A percentile compares a stretch with the other conserved stretches of the same genome.
These are phyloP conservation scores for Alternaria conjuncta DNA, from an alignment of 2,329 filamentous ascomycete genomes.

Conservation along the genomic window DNA sequence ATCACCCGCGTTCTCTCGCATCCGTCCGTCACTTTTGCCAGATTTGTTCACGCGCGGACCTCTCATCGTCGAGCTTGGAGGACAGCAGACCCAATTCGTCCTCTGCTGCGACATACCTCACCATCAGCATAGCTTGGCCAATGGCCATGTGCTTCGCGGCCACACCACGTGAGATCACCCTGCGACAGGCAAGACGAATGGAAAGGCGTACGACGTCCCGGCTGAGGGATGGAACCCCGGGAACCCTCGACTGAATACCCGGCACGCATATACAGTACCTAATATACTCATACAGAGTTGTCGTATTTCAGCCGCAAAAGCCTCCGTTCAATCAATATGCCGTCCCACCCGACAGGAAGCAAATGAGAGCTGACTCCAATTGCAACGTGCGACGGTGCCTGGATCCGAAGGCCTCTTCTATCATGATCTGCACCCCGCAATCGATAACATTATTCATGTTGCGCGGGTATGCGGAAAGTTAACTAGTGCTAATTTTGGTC, in stretches of 20 bases:
- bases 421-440: background rate
- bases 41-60: background rate
- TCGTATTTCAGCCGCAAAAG: background rate
- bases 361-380: background rate
- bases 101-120: background rate
- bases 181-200: background rate
- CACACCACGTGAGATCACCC: slow-evolving; percentile 1
- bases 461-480: background rate
- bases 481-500: background rate
- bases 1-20: background rate
- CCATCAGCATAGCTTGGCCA: background rate
- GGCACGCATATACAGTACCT: background rate
- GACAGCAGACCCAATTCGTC: background rate
- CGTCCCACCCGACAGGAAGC: background rate
- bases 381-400: background rate
- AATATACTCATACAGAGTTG: background rate
- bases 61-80: background rate
- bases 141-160: background rate
- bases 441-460: background rate
- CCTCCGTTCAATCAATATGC: background rate
- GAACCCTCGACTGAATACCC: background rate
- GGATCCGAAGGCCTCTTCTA: background rate
- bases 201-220: background rate
- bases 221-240: background rate
- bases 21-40: background rate